Percentiles rank a stretch among this genome's conserved stretches.
Evolutionary conservation across 2,329 filamentous ascomycete genomes (phyloP).

Genomic region (Cyphellophora europaea): DNA sequence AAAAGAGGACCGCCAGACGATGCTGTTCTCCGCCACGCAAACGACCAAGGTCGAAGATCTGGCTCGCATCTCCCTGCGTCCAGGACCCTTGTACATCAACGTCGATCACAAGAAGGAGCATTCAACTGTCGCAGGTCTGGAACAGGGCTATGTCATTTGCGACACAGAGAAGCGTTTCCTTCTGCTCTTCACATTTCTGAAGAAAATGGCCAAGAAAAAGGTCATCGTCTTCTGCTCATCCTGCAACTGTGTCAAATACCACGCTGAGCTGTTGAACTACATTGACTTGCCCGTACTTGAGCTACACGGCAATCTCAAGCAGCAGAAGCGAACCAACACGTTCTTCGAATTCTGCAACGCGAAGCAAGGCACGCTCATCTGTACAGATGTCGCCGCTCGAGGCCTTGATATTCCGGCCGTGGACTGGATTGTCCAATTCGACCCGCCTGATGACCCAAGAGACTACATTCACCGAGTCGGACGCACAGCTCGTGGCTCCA

Average conservation of each 20-base stretch:
- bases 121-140: conserved; percentile 84
- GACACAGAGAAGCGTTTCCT: conserved; percentile 91
- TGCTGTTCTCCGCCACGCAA: conserved; percentile 98
- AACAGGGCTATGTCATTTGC: conserved; percentile 93
- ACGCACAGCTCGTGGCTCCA: conserved; percentile 77
- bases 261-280: conserved; percentile 91
- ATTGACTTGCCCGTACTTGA: conserved; percentile 86
- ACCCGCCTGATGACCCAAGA: conserved; percentile 81
- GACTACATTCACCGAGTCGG: conserved; percentile 96
- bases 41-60: conserved; percentile 98
- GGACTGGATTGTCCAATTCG: conserved; percentile 94
- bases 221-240: conserved; percentile 94
- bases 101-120: conserved; percentile 85
- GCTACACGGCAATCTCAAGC: conserved; percentile 92
- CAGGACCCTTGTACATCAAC: conserved; percentile 92
- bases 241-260: conserved; percentile 91
- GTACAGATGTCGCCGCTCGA: conserved; percentile 91
- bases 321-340: conserved; percentile 96
- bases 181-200: conserved; percentile 87
- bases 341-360: conserved; percentile 96
- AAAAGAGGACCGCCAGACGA: conserved; percentile 78
- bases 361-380: conserved; percentile 78
- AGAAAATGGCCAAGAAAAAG: conserved; percentile 89
- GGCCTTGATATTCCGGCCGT: conserved; percentile 93
- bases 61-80: conserved; percentile 81